phyloP scores from a whole-genome alignment of 306 rosid species.

The Quercus alba region DNA sequence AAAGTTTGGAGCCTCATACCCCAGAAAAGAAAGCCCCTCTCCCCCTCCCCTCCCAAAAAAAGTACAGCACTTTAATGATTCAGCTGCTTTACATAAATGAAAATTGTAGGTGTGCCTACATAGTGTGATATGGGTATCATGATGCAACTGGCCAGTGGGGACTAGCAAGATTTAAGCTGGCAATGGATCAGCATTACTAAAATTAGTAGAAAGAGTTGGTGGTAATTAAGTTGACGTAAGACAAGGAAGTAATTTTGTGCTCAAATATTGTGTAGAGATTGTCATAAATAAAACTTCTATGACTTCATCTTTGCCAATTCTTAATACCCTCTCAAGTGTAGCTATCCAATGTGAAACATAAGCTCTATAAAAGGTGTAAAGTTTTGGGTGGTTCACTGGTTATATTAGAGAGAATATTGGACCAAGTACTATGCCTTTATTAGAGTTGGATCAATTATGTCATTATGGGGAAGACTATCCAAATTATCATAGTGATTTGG shows the following conservation, averaged over 20 bases:
- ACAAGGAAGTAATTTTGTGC: too few species aligned
- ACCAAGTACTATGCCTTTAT: too few species aligned
- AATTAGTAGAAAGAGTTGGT: background rate
- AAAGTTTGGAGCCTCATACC: background rate
- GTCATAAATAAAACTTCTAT: background rate
- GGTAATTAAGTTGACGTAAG: background rate
- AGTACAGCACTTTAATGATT: background rate
- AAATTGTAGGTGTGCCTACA: slow-evolving; percentile 2
- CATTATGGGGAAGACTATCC: too few species aligned
- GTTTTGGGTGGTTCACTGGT: background rate
- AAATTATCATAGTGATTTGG: too few species aligned
- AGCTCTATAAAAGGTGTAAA: background rate
- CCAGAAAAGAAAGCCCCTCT: background rate
- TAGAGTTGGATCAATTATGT: too few species aligned
- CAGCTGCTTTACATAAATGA: slow-evolving; percentile 3
- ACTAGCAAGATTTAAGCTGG: background rate
- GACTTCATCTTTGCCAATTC: background rate
- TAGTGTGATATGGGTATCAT: background rate
- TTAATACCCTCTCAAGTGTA: too few species aligned
- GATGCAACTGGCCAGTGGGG: background rate
- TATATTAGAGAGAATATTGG: too few species aligned
- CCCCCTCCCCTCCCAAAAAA: background rate
- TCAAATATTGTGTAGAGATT: background rate
- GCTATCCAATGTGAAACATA: too few species aligned
- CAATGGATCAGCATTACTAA: background rate